These are phyloP conservation scores for Aspergillus hortae DNA, from an alignment of 2,329 filamentous ascomycete species.

Conservation along the genomic window DNA sequence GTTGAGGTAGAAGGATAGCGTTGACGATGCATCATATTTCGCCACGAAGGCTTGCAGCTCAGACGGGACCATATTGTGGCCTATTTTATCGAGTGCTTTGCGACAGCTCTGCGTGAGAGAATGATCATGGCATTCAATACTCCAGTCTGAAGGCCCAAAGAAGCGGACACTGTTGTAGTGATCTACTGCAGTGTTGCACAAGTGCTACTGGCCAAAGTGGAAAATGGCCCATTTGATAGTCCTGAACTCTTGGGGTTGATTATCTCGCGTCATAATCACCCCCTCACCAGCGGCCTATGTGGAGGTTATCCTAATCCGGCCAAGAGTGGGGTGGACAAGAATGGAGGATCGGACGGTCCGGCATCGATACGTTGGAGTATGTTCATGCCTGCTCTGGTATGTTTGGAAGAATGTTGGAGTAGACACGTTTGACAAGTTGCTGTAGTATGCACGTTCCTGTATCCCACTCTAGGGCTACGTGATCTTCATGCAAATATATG, in stretches of 20 bases:
- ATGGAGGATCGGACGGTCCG: neutral
- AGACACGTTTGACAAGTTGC: neutral
- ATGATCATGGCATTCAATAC: no score
- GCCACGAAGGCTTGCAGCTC: neutral
- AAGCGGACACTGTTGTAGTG: no score
- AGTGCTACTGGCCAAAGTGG: neutral
- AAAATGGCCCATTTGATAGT: neutral
- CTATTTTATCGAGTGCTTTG: neutral
- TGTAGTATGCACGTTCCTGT: no score
- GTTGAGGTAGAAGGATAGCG: conserved; percentile 80
- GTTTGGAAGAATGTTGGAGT: neutral
- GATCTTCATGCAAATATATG: no score
- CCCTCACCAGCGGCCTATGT: neutral
- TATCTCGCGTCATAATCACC: neutral
- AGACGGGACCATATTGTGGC: neutral
- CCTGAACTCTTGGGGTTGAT: neutral
- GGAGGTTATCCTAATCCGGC: conserved; percentile 5
- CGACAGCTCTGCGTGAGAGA: neutral
- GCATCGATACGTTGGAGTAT: neutral
- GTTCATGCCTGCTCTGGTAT: neutral
- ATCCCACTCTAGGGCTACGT: no score
- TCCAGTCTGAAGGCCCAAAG: no score
- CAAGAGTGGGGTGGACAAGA: conserved; percentile 3
- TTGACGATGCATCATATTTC: conserved; percentile 32
- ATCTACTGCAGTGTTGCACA: neutral